Conservation (phyloP, 2,329 filamentous ascomycete species). For the Alternaria brassicicola region DNA sequence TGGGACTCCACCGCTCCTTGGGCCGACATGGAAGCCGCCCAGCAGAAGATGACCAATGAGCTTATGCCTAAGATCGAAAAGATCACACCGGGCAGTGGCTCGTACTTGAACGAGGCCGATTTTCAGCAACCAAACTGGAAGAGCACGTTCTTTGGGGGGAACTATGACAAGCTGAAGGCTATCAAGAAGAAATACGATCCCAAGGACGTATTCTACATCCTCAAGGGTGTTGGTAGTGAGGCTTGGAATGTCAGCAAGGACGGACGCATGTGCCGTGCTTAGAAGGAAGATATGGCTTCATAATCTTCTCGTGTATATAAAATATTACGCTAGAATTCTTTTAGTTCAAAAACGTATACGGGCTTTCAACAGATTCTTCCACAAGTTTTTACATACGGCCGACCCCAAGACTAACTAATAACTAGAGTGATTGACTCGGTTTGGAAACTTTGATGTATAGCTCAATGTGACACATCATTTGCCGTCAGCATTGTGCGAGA, state of each 20-base stretch:
- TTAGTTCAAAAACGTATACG: not conserved
- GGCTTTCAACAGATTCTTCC: not conserved
- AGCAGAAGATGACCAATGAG: conserved; percentile 25
- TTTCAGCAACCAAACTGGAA: conserved; percentile 34
- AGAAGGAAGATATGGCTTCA: not conserved
- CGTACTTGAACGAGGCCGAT: conserved; percentile 42
- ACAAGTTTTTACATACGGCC: not conserved
- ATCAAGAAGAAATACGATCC: conserved; percentile 37
- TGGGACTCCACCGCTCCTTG: conserved; percentile 25
- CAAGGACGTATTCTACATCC: conserved; percentile 24
- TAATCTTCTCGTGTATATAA: not conserved
- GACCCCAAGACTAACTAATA: not conserved
- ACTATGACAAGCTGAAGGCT: conserved; percentile 22
- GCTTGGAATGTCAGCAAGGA: conserved; percentile 17
- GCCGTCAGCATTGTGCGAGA: not conserved
- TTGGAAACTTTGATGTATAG: not conserved
- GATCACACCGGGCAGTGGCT: conserved; percentile 27
- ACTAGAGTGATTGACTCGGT: not conserved
- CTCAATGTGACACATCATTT: not conserved
- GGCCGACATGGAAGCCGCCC: conserved; percentile 16
- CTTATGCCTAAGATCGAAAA: conserved; percentile 34
- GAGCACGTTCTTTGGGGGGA: conserved; percentile 30
- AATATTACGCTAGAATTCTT: not conserved
- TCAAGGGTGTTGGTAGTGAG: conserved; percentile 32
- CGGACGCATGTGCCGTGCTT: conserved; percentile 21